Evolutionary conservation across 768 basidiomycete genomes (phyloP).

Genomic region (Pleurotus ostreatus): DNA sequence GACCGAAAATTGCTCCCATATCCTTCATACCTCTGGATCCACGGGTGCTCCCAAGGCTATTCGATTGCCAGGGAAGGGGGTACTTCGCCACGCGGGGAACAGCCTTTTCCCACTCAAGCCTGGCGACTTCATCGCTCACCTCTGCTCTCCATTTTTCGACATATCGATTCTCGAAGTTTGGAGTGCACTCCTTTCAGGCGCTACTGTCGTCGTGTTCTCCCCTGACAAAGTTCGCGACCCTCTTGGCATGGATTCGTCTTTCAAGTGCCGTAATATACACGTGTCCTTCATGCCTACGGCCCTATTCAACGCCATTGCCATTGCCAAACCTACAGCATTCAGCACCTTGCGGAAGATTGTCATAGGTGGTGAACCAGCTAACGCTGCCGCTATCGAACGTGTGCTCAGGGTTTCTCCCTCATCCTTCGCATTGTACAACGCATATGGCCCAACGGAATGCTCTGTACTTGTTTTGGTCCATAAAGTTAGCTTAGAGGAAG

Average conservation of each 20-base stretch:
- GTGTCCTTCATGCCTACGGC: background rate
- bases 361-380: conserved; percentile 3
- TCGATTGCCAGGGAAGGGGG: background rate
- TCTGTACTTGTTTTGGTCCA: background rate
- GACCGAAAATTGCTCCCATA: conserved; percentile 1
- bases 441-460: conserved; percentile 8
- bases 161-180: background rate
- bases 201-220: conserved; percentile 1
- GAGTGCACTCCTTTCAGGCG: background rate
- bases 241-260: background rate
- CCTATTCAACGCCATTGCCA: background rate
- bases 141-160: background rate
- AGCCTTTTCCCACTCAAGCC: background rate
- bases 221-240: background rate
- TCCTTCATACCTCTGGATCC: conserved; percentile 6
- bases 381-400: background rate
- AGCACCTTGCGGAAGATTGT: background rate
- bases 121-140: background rate
- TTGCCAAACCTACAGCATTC: background rate
- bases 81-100: background rate
- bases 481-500: background rate
- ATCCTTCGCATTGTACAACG: background rate
- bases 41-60: conserved; percentile 6
- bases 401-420: conserved; percentile 1
- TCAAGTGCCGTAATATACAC: background rate